phyloP scores from a whole-genome alignment of 108 stramenopile species.

The Conticribra weissflogii region DNA sequence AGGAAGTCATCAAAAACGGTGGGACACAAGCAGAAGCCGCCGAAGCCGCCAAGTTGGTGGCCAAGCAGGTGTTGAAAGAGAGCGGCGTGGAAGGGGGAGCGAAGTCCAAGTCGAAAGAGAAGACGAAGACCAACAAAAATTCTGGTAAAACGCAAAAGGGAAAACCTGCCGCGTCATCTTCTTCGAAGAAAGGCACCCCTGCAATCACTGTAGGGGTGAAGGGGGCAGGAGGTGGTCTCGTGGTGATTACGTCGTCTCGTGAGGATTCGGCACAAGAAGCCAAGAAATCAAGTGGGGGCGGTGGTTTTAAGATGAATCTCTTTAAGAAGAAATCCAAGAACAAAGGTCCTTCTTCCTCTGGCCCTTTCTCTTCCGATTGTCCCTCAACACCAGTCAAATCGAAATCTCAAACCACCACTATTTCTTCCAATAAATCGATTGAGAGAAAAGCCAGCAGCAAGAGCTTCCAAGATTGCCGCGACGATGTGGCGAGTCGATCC shows the following conservation, averaged over 20 bases:
- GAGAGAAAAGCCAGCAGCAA: too few species aligned
- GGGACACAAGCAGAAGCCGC: constrained; percentile 29
- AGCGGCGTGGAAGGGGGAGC: too few species aligned
- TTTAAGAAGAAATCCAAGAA: neutral
- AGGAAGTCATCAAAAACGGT: constrained; percentile 18
- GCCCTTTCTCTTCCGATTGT: neutral
- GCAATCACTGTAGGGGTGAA: too few species aligned
- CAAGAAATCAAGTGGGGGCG: neutral
- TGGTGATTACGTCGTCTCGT: too few species aligned
- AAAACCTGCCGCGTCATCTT: too few species aligned
- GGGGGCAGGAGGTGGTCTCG: too few species aligned
- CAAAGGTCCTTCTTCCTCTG: neutral
- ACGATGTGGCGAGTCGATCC: neutral
- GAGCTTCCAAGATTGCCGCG: neutral
- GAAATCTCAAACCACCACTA: too few species aligned
- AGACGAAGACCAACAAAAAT: too few species aligned
- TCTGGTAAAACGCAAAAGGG: too few species aligned
- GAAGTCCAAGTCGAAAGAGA: neutral
- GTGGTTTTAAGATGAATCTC: neutral
- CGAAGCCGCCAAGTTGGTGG: constrained; percentile 17
- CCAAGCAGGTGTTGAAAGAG: constrained; percentile 10
- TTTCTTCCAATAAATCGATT: neutral
- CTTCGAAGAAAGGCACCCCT: too few species aligned
- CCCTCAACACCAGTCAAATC: too few species aligned
- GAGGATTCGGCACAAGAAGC: too few species aligned